Base-by-base conservation (phyloP, 2,329 filamentous ascomycete genomes). In the Hymenotorrendiella dingleyae region DNA sequence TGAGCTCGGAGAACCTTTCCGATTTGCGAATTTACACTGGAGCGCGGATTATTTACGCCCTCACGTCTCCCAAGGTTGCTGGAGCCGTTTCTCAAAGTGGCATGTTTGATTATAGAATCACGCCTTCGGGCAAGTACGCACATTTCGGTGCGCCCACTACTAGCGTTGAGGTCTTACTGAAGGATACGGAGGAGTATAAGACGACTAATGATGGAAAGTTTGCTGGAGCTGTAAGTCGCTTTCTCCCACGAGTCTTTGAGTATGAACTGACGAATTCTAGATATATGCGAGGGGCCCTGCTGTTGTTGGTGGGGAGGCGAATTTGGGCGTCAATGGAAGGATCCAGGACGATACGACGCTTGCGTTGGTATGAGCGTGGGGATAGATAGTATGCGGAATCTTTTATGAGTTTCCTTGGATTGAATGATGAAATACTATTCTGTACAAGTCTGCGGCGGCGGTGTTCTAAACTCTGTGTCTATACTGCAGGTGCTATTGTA, bases 51-150 rank as follows among this genome's bases (percentile, higher is more conserved):
- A 73, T 94, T 38, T 95, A 97, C 63, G 90, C 89, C 3, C 72
- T 98, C 42, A 85, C 88, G 14, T 81, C 85, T 1, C 71, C 87
- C 19, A 78, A 79, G 47, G 86, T 97, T n/a, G 91, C 90, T 2
- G 93, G 93, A 27, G 84, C 90, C 1, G 78, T 94, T n/a, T 72
- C 84, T 1, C 91, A 97, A 67, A 94, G 86, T 6, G 82, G 86
- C 48, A 74, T 90, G 28, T 94, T 86, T 59, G 91, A 97, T 62
- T 97, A 97, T 63, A 73, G 91, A 52, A 72, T 74, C 48, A 64
- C 29, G 60, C 50, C 50, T 54, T 42, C 45, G 2, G 65, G 64
- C 9, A 61, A 60, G 46, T 67, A 63, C 42, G 69, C 71, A 9
- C 89, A 94, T 62, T 95, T 97, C 58, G 93, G 93, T 3, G 72